A percentile compares a stretch with the other conserved stretches of the same genome.
phyloP scores from a whole-genome alignment of 176 grass and related monocot species.

The Oryza glaberrima region DNA sequence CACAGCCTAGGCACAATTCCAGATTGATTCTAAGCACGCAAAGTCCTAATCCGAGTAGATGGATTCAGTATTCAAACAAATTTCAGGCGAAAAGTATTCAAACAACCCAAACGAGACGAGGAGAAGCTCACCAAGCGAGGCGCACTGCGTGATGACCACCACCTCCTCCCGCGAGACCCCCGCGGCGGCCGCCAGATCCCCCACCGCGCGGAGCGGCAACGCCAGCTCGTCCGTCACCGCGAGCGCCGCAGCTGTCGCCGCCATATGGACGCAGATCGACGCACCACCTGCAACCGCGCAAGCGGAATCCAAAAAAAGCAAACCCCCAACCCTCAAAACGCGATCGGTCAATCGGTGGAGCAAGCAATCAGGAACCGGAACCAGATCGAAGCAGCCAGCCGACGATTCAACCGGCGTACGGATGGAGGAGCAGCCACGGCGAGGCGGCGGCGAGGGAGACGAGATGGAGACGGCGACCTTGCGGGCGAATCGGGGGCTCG shows the following conservation, averaged over 20 bases:
- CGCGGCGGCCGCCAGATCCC: constrained; percentile 60
- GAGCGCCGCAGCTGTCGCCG: constrained; percentile 39
- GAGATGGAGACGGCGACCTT: constrained; percentile 27
- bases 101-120: not conserved
- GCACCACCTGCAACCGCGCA: constrained; percentile 8
- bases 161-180: constrained; percentile 60
- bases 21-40: not conserved
- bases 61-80: no score
- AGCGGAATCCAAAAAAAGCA: not conserved
- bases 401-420: not conserved
- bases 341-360: no score
- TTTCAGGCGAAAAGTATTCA: no score
- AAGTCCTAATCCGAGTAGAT: not conserved
- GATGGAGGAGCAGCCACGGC: not conserved
- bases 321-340: no score
- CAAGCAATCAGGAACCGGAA: no score
- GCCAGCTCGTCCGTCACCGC: constrained; percentile 74
- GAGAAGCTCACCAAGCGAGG: constrained; percentile 53
- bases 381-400: not conserved
- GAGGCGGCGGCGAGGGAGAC: not conserved
- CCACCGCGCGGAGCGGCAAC: constrained; percentile 58
- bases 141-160: constrained; percentile 76
- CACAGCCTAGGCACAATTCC: not conserved
- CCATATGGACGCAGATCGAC: constrained; percentile 33
- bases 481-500: not conserved